Evolutionary conservation across 202 grass and related monocot genomes (phyloP), one percentile per base, ranked within the genome.

Genomic region (Zizania palustris): DNA sequence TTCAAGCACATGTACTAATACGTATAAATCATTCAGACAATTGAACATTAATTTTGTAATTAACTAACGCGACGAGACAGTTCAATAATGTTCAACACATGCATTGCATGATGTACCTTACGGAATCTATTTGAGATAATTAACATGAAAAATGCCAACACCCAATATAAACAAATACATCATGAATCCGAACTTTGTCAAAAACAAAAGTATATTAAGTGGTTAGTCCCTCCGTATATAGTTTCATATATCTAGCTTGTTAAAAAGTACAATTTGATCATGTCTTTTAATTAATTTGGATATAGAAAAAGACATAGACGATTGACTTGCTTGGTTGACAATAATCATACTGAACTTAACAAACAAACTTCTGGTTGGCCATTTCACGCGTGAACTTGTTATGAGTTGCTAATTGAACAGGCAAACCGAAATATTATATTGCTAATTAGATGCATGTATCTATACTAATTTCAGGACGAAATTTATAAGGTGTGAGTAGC

Each of bases 1-100:
- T 40, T 45, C 44, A 68, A 12, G 34, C 12, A 68, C 28, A 76
- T 50, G 64, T 62, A 64, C 35, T 55, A 55, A 51, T 9, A 61
- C 40, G 0, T 28, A 28, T 37, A 58, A 22, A 56, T 42, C 36
- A 45, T 45, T 45, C 21, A 51, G 21, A 0, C 62, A 39, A n/a
- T 50, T 60, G 35, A 50, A 60, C 58, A 42, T 34, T 44, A 58
- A 42, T 34, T 44, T 46, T 68, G 43, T 65, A 21, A 15, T 43
- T 38, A 3, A 39, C 50, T 22, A n/a, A 63, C 9, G 3, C 49
- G 6, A 53, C 6, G 50, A 54, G 18, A 8, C 1, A 54, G 2
- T 9, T 54, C 16, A 5, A 54, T 3, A 5, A 54, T 3, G 19
- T 55, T 7, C 18, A 55, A 7, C 28, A 2, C 28, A 28, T 2